Evolutionary conservation across 2,329 filamentous ascomycete genomes (phyloP).

Genomic region (Emergomyces orientalis): DNA sequence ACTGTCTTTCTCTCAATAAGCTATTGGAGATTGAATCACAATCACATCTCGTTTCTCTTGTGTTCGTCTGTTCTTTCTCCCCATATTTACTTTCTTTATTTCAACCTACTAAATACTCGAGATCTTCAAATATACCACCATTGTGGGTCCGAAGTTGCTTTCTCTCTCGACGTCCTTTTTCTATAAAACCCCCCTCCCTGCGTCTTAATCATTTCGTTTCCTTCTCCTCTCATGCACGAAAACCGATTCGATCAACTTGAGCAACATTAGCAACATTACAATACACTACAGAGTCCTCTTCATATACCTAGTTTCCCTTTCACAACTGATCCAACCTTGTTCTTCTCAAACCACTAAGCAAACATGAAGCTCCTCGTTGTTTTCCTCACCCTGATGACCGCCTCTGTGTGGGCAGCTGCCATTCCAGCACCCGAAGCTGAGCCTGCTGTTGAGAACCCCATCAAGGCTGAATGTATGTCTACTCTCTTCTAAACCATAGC

Average conservation of each 20-base stretch:
- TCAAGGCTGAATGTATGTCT: constrained; percentile 1
- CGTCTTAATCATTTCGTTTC: neutral
- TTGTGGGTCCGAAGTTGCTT: neutral
- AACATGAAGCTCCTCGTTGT: constrained; percentile 43
- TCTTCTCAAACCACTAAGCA: constrained; percentile 11
- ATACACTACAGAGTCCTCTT: constrained; percentile 6
- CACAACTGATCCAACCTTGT: constrained; percentile 11
- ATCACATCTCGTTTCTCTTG: neutral
- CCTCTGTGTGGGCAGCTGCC: constrained; percentile 25
- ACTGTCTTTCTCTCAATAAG: neutral
- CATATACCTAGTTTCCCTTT: constrained; percentile 13
- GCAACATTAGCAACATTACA: neutral
- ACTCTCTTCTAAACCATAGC: constrained; percentile 20
- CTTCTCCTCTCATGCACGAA: neutral
- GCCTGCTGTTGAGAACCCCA: neutral
- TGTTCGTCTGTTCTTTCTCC: neutral
- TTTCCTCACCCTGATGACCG: constrained; percentile 35
- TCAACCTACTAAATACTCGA: neutral
- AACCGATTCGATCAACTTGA: neutral
- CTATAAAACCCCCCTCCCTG: constrained; percentile 5
- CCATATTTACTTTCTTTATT: constrained; percentile 9
- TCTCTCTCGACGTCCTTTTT: neutral
- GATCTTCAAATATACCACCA: neutral
- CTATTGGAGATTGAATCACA: constrained; percentile 3
- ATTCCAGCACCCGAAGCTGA: constrained; percentile 14